Evolutionary conservation across 2,329 filamentous ascomycete species (phyloP).

Genomic region (Atkinsonella texensis): DNA sequence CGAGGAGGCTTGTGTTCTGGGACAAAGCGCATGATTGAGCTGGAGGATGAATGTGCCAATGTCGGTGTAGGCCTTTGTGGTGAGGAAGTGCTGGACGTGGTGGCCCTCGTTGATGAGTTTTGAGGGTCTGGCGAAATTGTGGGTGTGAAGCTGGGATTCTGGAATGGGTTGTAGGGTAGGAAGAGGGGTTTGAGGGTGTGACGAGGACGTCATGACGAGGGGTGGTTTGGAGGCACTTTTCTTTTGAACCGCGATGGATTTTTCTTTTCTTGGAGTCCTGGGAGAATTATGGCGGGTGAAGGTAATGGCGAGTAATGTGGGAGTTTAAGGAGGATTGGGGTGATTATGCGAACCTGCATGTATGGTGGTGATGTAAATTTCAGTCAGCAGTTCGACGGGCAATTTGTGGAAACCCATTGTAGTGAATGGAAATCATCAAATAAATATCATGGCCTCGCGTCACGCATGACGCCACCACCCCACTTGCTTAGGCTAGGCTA

Average conservation of each 20-base stretch:
- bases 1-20: constrained; percentile 37
- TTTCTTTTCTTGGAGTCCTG: background rate
- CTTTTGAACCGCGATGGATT: background rate
- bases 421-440: background rate
- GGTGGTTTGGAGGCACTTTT: background rate
- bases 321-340: background rate
- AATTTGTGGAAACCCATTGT: background rate
- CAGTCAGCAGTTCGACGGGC: background rate
- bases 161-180: constrained; percentile 37
- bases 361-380: background rate
- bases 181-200: constrained; percentile 9
- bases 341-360: background rate
- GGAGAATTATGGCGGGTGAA: background rate
- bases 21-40: constrained; percentile 78
- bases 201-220: constrained; percentile 12
- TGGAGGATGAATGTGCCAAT: constrained; percentile 82
- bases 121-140: constrained; percentile 50
- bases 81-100: constrained; percentile 72
- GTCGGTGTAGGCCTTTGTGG: constrained; percentile 72
- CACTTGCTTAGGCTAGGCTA: too few species aligned
- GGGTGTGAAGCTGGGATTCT: constrained; percentile 23
- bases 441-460: too few species aligned
- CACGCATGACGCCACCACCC: too few species aligned
- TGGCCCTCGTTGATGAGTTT: constrained; percentile 79
- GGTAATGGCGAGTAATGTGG: background rate